Conservation (phyloP, 306 rosid species). For the Ceratonia siliqua region DNA sequence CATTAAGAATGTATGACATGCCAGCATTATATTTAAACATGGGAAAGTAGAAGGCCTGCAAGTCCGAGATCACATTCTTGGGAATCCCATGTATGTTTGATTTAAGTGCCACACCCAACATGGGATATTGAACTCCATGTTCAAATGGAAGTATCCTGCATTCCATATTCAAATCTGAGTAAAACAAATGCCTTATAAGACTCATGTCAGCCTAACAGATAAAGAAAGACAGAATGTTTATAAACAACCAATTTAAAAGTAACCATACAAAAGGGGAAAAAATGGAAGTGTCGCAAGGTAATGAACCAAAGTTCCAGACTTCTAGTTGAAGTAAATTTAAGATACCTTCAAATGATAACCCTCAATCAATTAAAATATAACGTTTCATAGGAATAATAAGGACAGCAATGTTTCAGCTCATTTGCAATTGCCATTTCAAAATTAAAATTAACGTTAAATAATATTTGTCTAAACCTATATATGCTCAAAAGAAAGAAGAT, state of each 20-base stretch:
- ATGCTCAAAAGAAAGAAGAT: slow-evolving; percentile 16
- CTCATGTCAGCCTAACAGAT: too few species aligned
- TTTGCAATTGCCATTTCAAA: slow-evolving; percentile 1
- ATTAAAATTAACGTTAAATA: slow-evolving; percentile 13
- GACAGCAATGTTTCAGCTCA: neutral
- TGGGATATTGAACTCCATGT: neutral
- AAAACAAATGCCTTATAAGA: too few species aligned
- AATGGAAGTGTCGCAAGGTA: neutral
- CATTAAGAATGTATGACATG: neutral
- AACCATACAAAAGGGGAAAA: slow-evolving; percentile 15
- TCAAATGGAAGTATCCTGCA: neutral
- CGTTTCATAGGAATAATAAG: neutral
- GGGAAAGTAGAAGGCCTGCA: neutral
- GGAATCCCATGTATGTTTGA: slow-evolving; percentile 5
- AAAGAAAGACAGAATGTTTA: neutral
- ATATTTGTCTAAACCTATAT: neutral
- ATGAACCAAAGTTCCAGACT: neutral
- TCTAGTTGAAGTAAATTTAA: neutral
- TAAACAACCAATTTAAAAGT: slow-evolving; percentile 8
- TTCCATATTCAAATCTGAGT: too few species aligned
- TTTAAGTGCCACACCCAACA: neutral
- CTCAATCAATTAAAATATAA: too few species aligned
- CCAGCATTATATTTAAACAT: slow-evolving; percentile 19
- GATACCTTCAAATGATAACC: neutral
- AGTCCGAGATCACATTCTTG: slow-evolving; percentile 8